phyloP scores from a whole-genome alignment of 176 grass and related monocot species.

The Avena sativa region DNA sequence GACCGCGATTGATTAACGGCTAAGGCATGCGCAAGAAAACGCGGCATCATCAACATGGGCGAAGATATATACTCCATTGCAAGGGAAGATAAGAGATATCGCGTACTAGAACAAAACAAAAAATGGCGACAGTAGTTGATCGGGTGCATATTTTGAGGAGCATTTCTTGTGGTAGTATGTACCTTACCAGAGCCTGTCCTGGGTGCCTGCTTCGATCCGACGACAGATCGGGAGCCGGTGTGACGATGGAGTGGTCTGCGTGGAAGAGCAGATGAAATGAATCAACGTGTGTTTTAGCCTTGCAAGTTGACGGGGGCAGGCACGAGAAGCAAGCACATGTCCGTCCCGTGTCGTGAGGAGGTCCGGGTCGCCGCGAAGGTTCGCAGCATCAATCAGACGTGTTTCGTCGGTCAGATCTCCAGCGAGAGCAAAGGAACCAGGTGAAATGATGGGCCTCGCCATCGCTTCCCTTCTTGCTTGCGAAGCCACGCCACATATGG shows the following conservation, averaged over 20 bases:
- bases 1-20: conserved; percentile 3
- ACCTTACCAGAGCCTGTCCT: no score
- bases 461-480: conserved; percentile 1
- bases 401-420: neutral
- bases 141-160: neutral
- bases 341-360: neutral
- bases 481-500: neutral
- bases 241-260: neutral
- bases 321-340: conserved; percentile 17
- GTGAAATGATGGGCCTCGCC: neutral
- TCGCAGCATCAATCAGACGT: neutral
- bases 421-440: neutral
- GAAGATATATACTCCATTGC: neutral
- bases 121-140: neutral
- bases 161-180: no score
- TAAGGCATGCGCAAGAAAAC: neutral
- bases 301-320: neutral
- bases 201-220: neutral
- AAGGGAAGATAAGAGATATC: neutral
- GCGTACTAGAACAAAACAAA: no score
- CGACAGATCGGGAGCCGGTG: neutral
- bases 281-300: no score
- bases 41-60: neutral
- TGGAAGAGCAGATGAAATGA: no score
- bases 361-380: neutral